These are phyloP conservation scores for Exophiala xenobiotica DNA, from an alignment of 2,329 filamentous ascomycete species.

Conservation along the genomic window DNA sequence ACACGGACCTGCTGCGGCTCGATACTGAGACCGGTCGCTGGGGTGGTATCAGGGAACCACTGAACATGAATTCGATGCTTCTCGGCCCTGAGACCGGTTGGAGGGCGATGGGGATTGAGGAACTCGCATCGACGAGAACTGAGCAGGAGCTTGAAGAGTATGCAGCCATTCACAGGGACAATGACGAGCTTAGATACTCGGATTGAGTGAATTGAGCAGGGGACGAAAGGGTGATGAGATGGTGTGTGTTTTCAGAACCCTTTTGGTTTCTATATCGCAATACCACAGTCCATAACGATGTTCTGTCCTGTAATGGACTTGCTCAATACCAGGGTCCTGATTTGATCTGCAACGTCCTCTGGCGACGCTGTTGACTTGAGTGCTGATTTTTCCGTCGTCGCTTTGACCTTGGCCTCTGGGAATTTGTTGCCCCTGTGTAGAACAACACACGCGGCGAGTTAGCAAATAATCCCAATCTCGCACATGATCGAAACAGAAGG, in stretches of 20 bases:
- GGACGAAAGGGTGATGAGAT: too few relatives aligned
- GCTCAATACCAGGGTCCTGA: slow-evolving; percentile 26
- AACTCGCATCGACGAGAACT: slow-evolving; percentile 77
- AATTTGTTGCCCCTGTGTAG: slow-evolving; percentile 27
- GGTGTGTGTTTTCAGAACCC: too few relatives aligned
- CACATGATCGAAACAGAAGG: background rate
- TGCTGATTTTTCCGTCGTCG: slow-evolving; percentile 26
- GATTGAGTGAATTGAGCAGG: too few relatives aligned
- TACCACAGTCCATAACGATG: slow-evolving; percentile 31
- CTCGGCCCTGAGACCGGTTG: slow-evolving; percentile 59
- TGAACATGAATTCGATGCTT: background rate
- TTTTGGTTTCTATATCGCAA: slow-evolving; percentile 28
- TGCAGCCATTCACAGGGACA: too few relatives aligned
- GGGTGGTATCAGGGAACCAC: too few relatives aligned
- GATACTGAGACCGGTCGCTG: too few relatives aligned
- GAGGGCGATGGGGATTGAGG: slow-evolving; percentile 65
- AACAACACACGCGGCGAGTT: background rate
- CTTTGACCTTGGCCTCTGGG: slow-evolving; percentile 29
- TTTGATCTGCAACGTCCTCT: slow-evolving; percentile 35
- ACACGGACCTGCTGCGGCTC: background rate
- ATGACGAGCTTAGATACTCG: too few relatives aligned
- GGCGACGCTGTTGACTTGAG: slow-evolving; percentile 23
- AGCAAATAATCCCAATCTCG: background rate
- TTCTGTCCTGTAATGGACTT: slow-evolving; percentile 32
- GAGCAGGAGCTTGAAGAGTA: too few relatives aligned